Evolutionary conservation across 2,329 filamentous ascomycete species (phyloP), one percentile per base, ranked within the genome.

Genomic region (Cladosporium sp.): DNA sequence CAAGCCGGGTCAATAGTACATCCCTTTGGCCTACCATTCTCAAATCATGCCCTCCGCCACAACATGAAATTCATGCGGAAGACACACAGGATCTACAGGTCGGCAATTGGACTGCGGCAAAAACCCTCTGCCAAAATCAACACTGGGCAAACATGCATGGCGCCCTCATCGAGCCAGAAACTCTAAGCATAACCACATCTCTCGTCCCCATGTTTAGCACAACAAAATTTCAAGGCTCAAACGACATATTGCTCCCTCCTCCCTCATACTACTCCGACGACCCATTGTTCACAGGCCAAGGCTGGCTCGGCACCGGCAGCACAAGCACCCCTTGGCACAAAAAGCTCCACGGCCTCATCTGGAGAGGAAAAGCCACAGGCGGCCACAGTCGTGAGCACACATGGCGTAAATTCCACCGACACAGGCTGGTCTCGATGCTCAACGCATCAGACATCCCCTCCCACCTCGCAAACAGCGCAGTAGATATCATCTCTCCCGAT

Each of bases 371-470:
- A 7, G 71, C 70, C 5, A 69, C 67, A 1, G 73, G 73, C 2
- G 74, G 73, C 2, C 66, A 67, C 3, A 68, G 70, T 47, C 63
- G 60, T 11, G 55, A 57, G 25, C 58, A 73, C 12, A 87, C 80
- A 57, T 88, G 84, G 84, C 76, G 72, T 9, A 76, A 78, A 0
- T 88, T 86, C 60, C 85, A 88, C 54, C 79, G 85, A 2, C 85
- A 88, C 60, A 82, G 85, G 1, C 85, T 88, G 59, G 76, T 88
- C 1, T 73, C 81, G 38, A 84, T 87, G 79, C 77, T 82, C 59
- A 88, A 88, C 57, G 78, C 71, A 5, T 84, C 82, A 7, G 74
- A 73, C 5, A 33, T 8, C 9, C 16, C 22, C 4, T 8, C 9
- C 16, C 22, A 9, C 12, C 15, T n/a, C 32, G 15, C n/a, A n/a